Evolutionary conservation across 2,329 filamentous ascomycete species (phyloP), one percentile per base, ranked within the genome.

Genomic region (Fusarium citri): DNA sequence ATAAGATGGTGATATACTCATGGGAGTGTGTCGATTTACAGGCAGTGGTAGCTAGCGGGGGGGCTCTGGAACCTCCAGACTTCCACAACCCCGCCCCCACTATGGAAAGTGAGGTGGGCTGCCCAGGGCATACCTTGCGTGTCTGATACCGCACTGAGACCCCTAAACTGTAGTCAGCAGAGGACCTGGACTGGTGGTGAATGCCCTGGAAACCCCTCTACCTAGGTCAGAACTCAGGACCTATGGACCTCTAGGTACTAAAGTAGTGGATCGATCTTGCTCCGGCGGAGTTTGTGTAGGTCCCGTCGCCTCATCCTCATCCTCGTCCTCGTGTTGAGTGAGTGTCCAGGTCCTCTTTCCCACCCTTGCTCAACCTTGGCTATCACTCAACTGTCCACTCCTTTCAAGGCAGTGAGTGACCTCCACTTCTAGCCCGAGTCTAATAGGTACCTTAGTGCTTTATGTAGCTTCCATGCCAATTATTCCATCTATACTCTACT

Each of bases 41-140:
- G 37, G 34, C 20, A 54, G 51, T 23, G 56, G 26, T 37, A 47
- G 62, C 40, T 37, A 37, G 34, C 31, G 34, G 34, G 12, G 47
- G 61, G 64, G 64, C 43, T 49, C 45, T 31, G 26, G 26, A 25
- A 25, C 14, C 23, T 55, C 41, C 23, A 55, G 15, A 53, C 34
- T 53, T 43, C 37, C 25, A 64, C 28, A 54, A 53, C 67, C 67
- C 67, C 63, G 58, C 67, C 67, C 67, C 67, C 67, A 71, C 67
- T 64, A 70, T 45, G 34, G 34, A 37, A n/a, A 42, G 25, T n/a
- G 10, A 23, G 41, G 50, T 47, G 46, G 54, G 41, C 62, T 67
- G 49, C 46, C 14, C 31, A 51, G 45, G 61, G 15, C 41, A 28
- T 30, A 41, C 16, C 23, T 26, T n/a, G 45, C 26, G 40, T 37